A percentile compares a stretch with the other conserved stretches of the same genome.
phyloP scores from a whole-genome alignment of 2,329 filamentous ascomycete species.

The Cephalotrichum gorgonifer region DNA sequence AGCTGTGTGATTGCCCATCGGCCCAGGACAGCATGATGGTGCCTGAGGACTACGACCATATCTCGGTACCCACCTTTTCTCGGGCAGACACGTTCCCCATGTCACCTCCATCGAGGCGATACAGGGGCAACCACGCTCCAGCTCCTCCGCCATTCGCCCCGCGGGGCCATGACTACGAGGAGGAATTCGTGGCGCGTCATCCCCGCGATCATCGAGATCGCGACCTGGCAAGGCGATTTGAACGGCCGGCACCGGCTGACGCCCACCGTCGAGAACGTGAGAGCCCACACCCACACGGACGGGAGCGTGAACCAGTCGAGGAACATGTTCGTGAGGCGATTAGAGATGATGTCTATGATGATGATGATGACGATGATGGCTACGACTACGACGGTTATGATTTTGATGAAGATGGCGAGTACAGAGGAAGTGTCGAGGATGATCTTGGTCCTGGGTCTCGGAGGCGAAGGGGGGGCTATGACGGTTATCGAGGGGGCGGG shows the following conservation, averaged over 20 bases:
- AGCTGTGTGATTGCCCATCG: constrained; percentile 71
- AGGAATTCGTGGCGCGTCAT: neutral
- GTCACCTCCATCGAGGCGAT: neutral
- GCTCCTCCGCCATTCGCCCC: neutral
- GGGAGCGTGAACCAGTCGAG: neutral
- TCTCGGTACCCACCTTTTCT: constrained; percentile 1
- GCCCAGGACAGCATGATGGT: constrained; percentile 49
- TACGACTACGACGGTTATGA: constrained; percentile 4
- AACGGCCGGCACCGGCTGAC: neutral
- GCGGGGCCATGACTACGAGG: neutral
- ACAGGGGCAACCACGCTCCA: neutral
- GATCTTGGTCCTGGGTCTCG: neutral
- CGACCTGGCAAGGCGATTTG: constrained; percentile 2
- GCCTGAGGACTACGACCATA: neutral
- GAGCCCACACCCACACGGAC: neutral
- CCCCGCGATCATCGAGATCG: neutral
- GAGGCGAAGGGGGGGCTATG: neutral
- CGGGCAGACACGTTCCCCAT: constrained; percentile 4
- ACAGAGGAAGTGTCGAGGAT: neutral
- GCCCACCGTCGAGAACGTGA: neutral
- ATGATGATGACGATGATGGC: constrained; percentile 3
- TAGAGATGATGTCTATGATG: neutral
- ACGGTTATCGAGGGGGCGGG: neutral
- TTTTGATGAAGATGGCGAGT: constrained; percentile 2
- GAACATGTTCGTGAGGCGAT: neutral